A percentile compares a stretch with the other conserved stretches of the same genome.
phyloP scores from a whole-genome alignment of 2,329 filamentous ascomycete species.

The Endoconidiophora polonica region DNA sequence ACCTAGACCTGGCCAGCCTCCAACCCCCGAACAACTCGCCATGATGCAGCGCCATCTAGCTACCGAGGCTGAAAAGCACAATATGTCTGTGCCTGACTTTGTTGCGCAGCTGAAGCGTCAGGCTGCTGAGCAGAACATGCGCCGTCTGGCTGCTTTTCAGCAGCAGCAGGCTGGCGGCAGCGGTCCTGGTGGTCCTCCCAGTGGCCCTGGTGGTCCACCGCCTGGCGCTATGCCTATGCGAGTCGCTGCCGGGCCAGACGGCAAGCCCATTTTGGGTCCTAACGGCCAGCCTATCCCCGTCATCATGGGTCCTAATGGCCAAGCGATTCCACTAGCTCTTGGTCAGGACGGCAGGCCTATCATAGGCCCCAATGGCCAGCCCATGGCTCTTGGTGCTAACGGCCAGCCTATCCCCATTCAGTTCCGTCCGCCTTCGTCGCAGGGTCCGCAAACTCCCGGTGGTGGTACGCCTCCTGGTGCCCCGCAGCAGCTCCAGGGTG shows the following conservation, averaged over 20 bases:
- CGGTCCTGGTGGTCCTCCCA: neutral
- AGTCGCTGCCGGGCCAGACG: slow-evolving; percentile 9
- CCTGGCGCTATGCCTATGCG: slow-evolving; percentile 7
- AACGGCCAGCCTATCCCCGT: slow-evolving; percentile 12
- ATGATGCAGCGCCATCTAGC: slow-evolving; percentile 71
- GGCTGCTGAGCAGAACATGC: slow-evolving; percentile 33
- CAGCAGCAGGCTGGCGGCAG: slow-evolving; percentile 4
- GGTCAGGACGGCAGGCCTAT: neutral
- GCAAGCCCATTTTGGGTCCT: slow-evolving; percentile 6
- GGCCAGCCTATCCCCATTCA: slow-evolving; percentile 1
- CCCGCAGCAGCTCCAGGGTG: slow-evolving; percentile 1
- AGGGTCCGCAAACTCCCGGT: neutral
- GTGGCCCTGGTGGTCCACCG: neutral
- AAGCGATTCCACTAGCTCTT: slow-evolving; percentile 4
- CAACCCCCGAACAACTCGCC: slow-evolving; percentile 70
- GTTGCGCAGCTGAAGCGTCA: slow-evolving; percentile 51
- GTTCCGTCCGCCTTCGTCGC: slow-evolving; percentile 4
- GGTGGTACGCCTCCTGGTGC: neutral
- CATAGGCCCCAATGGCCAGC: slow-evolving; percentile 2
- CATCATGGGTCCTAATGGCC: slow-evolving; percentile 10
- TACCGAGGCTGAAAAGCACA: slow-evolving; percentile 65
- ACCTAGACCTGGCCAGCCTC: slow-evolving; percentile 21
- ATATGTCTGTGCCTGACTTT: slow-evolving; percentile 74
- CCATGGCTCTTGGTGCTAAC: neutral
- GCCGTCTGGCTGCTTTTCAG: slow-evolving; percentile 14